A percentile compares a stretch with the other conserved stretches of the same genome.
These are phyloP conservation scores for Exidia glandulosa DNA, from an alignment of 768 basidiomycete species.

Conservation along the genomic window DNA sequence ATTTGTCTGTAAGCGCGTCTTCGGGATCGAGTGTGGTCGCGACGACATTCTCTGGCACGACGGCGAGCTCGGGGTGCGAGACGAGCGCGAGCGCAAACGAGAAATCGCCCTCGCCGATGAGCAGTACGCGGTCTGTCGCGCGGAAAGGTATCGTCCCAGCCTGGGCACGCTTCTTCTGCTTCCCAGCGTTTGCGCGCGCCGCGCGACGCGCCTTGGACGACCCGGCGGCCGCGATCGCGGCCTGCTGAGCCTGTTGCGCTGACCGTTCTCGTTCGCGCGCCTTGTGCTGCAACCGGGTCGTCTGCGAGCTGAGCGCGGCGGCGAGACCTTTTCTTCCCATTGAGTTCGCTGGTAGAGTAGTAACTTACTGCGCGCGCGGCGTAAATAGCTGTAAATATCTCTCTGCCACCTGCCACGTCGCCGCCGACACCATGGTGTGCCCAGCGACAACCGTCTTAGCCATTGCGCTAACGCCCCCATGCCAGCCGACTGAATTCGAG, in stretches of 20 bases:
- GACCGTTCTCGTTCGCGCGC: no score
- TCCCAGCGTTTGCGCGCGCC: background rate
- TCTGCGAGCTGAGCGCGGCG: background rate
- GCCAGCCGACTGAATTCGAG: conserved; percentile 72
- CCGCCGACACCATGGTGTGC: no score
- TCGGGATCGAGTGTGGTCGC: conserved; percentile 83
- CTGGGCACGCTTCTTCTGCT: background rate
- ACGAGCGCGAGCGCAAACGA: conserved; percentile 77
- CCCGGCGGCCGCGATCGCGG: background rate
- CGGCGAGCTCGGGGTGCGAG: conserved; percentile 33
- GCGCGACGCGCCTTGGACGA: background rate
- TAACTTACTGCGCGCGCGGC: no score
- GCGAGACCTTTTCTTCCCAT: background rate
- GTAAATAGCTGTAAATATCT: no score
- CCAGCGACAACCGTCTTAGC: no score
- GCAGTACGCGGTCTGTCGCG: conserved; percentile 25
- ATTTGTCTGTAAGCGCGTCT: conserved; percentile 67
- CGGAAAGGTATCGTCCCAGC: background rate
- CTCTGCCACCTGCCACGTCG: no score
- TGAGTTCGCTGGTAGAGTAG: no score
- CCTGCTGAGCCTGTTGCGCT: background rate
- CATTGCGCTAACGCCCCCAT: background rate
- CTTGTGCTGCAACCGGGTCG: background rate
- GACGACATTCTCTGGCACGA: conserved; percentile 58
- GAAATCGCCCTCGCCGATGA: conserved; percentile 93